These are phyloP conservation scores for Globisporangium abappressorium DNA, from an alignment of 352 stramenopile species.

Conservation along the genomic window DNA sequence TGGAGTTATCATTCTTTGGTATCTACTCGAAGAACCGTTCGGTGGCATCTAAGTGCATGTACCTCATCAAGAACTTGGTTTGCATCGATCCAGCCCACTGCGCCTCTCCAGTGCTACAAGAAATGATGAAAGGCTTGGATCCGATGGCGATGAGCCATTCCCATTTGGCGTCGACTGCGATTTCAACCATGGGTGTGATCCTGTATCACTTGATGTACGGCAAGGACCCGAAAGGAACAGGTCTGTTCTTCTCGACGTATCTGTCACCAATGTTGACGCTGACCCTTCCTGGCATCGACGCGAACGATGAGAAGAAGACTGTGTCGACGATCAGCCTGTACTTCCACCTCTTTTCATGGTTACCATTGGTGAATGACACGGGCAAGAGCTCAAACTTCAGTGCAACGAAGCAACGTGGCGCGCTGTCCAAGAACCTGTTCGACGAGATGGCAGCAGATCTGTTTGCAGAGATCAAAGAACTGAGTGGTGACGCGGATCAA, in stretches of 20 bases:
- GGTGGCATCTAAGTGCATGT: constrained; percentile 67
- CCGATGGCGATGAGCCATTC: constrained; percentile 67
- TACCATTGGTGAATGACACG: constrained; percentile 69
- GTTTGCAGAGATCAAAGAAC: constrained; percentile 33
- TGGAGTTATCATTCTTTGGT: constrained; percentile 58
- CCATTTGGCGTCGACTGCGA: constrained; percentile 66
- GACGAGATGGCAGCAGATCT: constrained; percentile 39
- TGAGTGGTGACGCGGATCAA: constrained; percentile 36
- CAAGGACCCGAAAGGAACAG: constrained; percentile 36
- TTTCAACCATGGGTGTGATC: constrained; percentile 62
- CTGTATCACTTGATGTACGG: constrained; percentile 64
- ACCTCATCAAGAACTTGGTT: constrained; percentile 63
- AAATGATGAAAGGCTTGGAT: constrained; percentile 70
- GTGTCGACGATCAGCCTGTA: constrained; percentile 62
- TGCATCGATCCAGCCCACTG: constrained; percentile 48
- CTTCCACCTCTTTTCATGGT: constrained; percentile 63
- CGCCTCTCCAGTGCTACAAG: constrained; percentile 46
- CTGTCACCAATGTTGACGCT: constrained; percentile 53
- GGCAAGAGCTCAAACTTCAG: constrained; percentile 33
- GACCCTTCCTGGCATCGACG: constrained; percentile 69
- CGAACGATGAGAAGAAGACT: constrained; percentile 79
- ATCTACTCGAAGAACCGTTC: constrained; percentile 75
- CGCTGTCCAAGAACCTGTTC: constrained; percentile 33
- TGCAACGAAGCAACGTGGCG: constrained; percentile 33
- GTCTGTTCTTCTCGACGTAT: constrained; percentile 55